Base-by-base conservation (phyloP, 176 grass and related monocot species). In the Oryza glaberrima region DNA sequence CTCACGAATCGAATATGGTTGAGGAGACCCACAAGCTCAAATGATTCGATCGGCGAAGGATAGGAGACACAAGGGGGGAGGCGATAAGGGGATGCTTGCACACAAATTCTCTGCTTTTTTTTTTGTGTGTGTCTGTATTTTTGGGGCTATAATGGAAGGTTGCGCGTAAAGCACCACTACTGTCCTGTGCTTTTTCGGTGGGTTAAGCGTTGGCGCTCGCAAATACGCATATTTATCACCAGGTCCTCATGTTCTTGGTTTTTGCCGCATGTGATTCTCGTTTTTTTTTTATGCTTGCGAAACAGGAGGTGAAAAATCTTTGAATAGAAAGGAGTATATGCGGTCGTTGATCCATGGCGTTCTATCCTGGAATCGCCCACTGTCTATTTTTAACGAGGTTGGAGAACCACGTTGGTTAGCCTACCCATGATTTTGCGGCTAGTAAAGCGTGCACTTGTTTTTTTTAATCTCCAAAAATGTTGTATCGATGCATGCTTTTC, bases 131-230 rank as follows among this genome's bases (percentile, higher is more conserved):
- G 40, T 35, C 60, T 44, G 81, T 81, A 87, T 84, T 87, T 91
- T 84, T 44, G 76, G 76, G 85, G 78, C 25, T 85, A 81, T 81
- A 81, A 91, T 84, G 85, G 88, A 90, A 69, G 80, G 88, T 76
- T 87, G 75, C 88, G 80, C 88, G 88, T 82, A 90, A 79, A 83
- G 84, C 88, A 70, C 75, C 80, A 70, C 63, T 41, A 76, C 13
- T 56, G 23, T 54, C 52, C 60, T 17, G 17, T 30, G 48, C 48
- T 83, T 82, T 89, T 82, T 84, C 32, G 49, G 40, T 51, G 69
- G 79, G 79, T 64, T 70, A 82, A 70, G 49, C 36, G 60, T 77
- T 38, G 14, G 49, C 64, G 38, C 86, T 26, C 16, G 65, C 36
- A 9, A 58, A 23, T 22, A 70, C 17, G 9, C 60, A 10, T 77